Base-by-base conservation (phyloP, 371 early-diverging fungal genomes). In the Mortierella sp. region DNA sequence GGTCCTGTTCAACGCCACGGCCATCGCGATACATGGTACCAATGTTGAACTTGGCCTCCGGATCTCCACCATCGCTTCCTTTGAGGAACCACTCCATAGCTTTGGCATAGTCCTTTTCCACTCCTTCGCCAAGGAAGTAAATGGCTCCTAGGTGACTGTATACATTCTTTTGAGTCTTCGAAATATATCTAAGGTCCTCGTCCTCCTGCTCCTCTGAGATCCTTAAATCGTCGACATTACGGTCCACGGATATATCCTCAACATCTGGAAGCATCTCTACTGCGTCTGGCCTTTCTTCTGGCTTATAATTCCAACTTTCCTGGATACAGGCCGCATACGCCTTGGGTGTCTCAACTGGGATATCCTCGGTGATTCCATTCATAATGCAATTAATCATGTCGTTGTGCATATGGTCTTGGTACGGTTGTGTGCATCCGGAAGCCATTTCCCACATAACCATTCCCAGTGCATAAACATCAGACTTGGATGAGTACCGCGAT, bases 161-260 rank as follows among this genome's bases (percentile, higher is more conserved):
- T 35, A 35, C 6, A 3, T 35, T 3, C 9, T 10, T 35, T 6
- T 6, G 3, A 3, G 35, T 35, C 9, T 10, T 35, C 35, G 3
- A 6, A 10, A 35, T 3, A 35, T 35, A 35, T 10, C 17, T 2
- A 29, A 56, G 56, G 32, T 40, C 12, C 51, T 56, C 1, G 10
- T 10, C 28, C 43, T 40, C 13, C 54, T 64, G 43, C 12, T 61
- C 61, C 43, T 19, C 28, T n/a, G 29, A 43, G 91, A 89, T 8
- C 88, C 88, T 61, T 87, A 93, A 79, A 93, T 92, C 93, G 17
- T 92, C 72, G 17, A 87, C 88, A 19, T 87, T 88, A 55, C 87
- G 83, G 6, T 88, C 92, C 15, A 87, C 82, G 6, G 88, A 77
- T 56, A 88, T 84, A 9, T 84, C 87, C 56, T 85, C 83, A 5